A percentile compares a stretch with the other conserved stretches of the same genome.
Conservation (phyloP, 2,329 filamentous ascomycete genomes). For the Endocalyx cinctus region DNA sequence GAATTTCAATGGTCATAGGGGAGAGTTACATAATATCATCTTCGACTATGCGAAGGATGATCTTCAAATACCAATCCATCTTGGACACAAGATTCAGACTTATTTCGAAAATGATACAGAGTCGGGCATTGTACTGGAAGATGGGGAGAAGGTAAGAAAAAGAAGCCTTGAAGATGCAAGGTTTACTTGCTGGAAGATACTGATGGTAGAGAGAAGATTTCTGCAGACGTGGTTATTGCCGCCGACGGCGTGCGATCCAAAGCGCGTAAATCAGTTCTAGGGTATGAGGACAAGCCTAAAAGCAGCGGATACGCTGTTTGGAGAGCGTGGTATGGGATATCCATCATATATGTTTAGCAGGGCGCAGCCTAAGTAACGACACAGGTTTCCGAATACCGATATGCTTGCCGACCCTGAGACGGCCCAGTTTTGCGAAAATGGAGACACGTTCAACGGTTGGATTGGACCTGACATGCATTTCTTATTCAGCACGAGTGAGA, state of each 20-base stretch:
- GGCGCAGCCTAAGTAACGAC: no score
- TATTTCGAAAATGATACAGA: constrained; percentile 50
- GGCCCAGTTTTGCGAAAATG: constrained; percentile 49
- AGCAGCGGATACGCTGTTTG: constrained; percentile 48
- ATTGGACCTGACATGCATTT: constrained; percentile 54
- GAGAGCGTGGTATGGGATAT: constrained; percentile 50
- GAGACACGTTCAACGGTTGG: constrained; percentile 57
- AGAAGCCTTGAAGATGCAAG: no score
- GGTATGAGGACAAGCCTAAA: constrained; percentile 47
- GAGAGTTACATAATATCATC: constrained; percentile 55
- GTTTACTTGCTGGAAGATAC: no score
- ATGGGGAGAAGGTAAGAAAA: constrained; percentile 36
- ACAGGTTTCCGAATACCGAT: constrained; percentile 43
- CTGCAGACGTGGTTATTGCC: constrained; percentile 48
- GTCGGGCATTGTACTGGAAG: constrained; percentile 47
- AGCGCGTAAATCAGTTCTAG: constrained; percentile 45
- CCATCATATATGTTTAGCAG: no score
- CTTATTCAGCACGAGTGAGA: constrained; percentile 51
- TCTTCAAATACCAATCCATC: constrained; percentile 50
- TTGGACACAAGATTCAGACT: constrained; percentile 44
- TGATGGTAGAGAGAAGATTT: no score
- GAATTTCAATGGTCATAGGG: constrained; percentile 59
- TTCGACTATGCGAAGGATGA: constrained; percentile 53
- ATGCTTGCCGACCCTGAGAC: constrained; percentile 49
- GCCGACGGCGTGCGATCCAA: constrained; percentile 52